Evolutionary conservation across 2,329 filamentous ascomycete species (phyloP).

Genomic region (Sporothrix protearum): DNA sequence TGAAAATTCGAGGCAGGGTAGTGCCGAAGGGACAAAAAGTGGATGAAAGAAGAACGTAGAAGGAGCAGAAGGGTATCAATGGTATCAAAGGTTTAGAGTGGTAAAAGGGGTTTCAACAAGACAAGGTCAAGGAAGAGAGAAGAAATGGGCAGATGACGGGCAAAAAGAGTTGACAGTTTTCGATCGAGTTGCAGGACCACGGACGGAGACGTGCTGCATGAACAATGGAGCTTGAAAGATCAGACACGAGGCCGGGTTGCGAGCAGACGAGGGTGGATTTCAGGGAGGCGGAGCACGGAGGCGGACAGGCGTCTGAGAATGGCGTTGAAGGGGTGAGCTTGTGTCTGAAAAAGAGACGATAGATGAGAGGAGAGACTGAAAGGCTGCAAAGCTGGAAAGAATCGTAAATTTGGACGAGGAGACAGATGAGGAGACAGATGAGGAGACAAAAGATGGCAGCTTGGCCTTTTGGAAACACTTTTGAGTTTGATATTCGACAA

Average conservation of each 20-base stretch:
- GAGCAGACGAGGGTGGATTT: conserved; percentile 6
- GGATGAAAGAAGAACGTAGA: not conserved
- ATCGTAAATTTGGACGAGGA: conserved; percentile 33
- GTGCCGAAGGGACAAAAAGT: conserved; percentile 4
- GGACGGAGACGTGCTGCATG: conserved; percentile 11
- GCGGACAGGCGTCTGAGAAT: conserved; percentile 12
- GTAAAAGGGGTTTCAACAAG: not conserved
- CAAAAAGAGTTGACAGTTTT: not conserved
- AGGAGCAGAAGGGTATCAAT: not conserved
- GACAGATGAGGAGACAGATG: conserved; percentile 29
- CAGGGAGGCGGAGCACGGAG: conserved; percentile 36
- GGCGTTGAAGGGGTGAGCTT: not conserved
- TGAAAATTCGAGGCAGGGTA: not conserved
- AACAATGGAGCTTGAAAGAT: conserved; percentile 32
- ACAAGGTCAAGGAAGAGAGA: not conserved
- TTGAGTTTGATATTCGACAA: conserved; percentile 43
- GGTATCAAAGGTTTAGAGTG: not conserved
- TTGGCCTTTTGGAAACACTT: conserved; percentile 33
- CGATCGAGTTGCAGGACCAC: conserved; percentile 14
- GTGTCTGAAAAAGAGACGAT: not conserved
- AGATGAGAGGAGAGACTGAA: not conserved
- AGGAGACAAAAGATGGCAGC: conserved; percentile 29
- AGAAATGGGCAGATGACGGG: not conserved
- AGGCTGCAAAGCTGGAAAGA: conserved; percentile 36
- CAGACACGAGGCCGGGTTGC: conserved; percentile 30